Base-by-base conservation (phyloP, 2,329 filamentous ascomycete genomes). In the Colletotrichum chlorophyti region DNA sequence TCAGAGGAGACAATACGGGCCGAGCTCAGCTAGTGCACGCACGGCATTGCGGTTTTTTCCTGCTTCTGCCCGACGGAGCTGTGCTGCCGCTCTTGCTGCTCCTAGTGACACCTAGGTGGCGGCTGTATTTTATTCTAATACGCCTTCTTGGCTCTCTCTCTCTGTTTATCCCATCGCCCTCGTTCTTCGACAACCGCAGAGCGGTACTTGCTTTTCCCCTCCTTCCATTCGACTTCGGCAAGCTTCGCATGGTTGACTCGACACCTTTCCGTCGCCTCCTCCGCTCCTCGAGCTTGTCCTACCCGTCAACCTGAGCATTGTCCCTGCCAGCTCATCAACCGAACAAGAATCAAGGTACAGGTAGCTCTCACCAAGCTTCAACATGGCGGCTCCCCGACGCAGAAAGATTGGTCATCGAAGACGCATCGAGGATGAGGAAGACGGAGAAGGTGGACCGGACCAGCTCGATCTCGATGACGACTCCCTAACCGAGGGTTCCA, bases 341-440 rank as follows among this genome's bases (percentile, higher is more conserved):
- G 11, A n/a, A n/a, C 27, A 17, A 42, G 17, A 38, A 32, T 19
- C 21, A 19, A 40, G 57, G 23, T 27, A 32, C 45, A 43, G 43
- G 38, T 29, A 57, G 50, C 52, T 55, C 27, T 31, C n/a, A 48
- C 4, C 38, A 38, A 57, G 51, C 57, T 60, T 50, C 58, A 73
- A 63, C 49, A 84, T 83, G 81, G 78, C 76, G 69, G 73, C 71
- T 59, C 72, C 82, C 68, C 83, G 84, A 69, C 84, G 86, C 73
- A 87, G 83, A 76, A 88, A 86, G 74, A 73, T 85, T 66, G 85
- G 86, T 70, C 85, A 85, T 66, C 84, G 88, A 68, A 86, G 88
- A 71, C 84, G 87, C 66, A 81, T 86, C 64, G 86, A 87, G 72
- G 87, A 91, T 68, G 88, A 91, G 70, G 87, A 83, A 65, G 88